Percentiles rank a stretch among this genome's conserved stretches.
Conservation (phyloP, 331 rosid species). For the Malus hybrid region DNA sequence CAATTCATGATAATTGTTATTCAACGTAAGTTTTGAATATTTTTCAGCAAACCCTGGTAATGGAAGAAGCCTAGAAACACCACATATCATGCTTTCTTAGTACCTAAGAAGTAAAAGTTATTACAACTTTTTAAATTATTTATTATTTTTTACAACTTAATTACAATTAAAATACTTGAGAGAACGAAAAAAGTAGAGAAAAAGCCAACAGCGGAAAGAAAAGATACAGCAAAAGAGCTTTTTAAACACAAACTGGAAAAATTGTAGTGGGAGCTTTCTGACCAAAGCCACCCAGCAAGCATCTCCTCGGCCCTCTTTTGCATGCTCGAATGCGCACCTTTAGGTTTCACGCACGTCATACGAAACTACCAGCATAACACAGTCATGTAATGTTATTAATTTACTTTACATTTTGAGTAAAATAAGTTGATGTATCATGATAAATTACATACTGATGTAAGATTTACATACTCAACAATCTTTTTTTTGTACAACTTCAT, state of each 20-base stretch:
- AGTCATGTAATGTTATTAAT: too few relatives aligned
- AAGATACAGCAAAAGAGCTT: neutral
- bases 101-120: neutral
- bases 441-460: too few relatives aligned
- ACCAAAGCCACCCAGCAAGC: too few relatives aligned
- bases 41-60: too few relatives aligned
- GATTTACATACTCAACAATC: too few relatives aligned
- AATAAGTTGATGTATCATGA: neutral
- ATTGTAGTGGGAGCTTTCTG: too few relatives aligned
- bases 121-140: neutral
- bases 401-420: too few relatives aligned
- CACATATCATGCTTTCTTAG: neutral
- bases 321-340: neutral
- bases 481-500: rapidly evolving
- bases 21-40: too few relatives aligned
- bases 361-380: too few relatives aligned
- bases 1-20: too few relatives aligned
- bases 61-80: neutral
- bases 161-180: neutral
- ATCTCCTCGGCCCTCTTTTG: neutral
- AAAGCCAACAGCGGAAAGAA: neutral
- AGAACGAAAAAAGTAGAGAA: neutral
- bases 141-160: neutral
- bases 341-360: too few relatives aligned
- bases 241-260: neutral